A percentile compares a stretch with the other conserved stretches of the same genome.
Conservation (phyloP, 352 stramenopile genomes). For the Phytophthora agathidicida region DNA sequence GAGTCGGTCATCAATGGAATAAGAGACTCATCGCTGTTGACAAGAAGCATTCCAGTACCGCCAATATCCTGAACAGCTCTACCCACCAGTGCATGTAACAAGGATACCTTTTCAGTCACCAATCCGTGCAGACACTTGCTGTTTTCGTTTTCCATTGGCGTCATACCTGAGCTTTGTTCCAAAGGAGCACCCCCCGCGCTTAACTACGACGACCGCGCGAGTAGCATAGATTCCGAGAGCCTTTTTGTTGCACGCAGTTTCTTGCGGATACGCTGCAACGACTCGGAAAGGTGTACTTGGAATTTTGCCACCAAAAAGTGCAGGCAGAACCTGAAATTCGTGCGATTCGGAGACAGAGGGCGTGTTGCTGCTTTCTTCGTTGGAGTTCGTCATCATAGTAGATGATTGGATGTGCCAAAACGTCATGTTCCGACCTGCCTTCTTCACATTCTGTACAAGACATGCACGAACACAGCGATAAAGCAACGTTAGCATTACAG, state of each 20-base stretch:
- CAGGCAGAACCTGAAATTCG: slow-evolving; percentile 57
- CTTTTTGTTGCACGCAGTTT: slow-evolving; percentile 72
- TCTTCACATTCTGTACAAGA: slow-evolving; percentile 46
- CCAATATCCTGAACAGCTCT: slow-evolving; percentile 61
- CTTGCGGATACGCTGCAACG: slow-evolving; percentile 67
- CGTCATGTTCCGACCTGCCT: slow-evolving; percentile 43
- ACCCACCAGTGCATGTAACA: background rate
- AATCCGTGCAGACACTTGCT: background rate
- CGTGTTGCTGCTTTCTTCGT: slow-evolving; percentile 1
- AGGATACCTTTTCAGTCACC: background rate
- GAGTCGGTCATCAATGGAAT: slow-evolving; percentile 70
- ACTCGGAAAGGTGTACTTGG: slow-evolving; percentile 53
- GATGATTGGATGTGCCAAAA: slow-evolving; percentile 64
- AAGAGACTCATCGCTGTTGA: slow-evolving; percentile 70
- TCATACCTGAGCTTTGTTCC: slow-evolving; percentile 67
- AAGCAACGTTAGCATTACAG: background rate
- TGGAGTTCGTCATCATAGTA: background rate
- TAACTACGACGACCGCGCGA: slow-evolving; percentile 70
- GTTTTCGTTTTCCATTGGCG: no score
- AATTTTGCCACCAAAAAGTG: slow-evolving; percentile 61
- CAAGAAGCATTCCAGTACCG: slow-evolving; percentile 63
- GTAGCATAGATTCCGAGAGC: slow-evolving; percentile 62
- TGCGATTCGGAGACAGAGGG: slow-evolving; percentile 8
- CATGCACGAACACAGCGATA: background rate
- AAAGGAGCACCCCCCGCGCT: slow-evolving; percentile 71